Percentiles rank a stretch among this genome's conserved stretches.
These are phyloP conservation scores for Oryza officinalis DNA, from an alignment of 176 grass and related monocot species.

Conservation along the genomic window DNA sequence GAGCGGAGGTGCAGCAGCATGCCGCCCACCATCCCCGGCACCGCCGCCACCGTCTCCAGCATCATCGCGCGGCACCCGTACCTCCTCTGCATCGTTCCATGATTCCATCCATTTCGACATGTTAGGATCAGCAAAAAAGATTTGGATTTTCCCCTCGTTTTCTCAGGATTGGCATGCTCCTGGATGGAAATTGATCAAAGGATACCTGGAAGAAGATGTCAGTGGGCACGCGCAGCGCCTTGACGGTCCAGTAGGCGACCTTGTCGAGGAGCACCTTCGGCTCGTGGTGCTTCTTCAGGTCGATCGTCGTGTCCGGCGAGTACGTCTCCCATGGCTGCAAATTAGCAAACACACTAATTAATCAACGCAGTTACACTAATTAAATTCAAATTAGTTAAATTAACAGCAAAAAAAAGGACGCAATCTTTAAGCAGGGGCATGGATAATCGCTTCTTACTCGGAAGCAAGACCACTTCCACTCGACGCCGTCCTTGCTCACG, in stretches of 20 bases:
- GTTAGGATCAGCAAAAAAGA: not conserved
- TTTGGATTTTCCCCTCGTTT: too few species aligned
- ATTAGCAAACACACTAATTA: constrained; percentile 12
- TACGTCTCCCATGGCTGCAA: constrained; percentile 79
- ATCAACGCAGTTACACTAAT: not conserved
- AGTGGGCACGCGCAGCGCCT: constrained; percentile 65
- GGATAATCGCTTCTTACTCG: constrained; percentile 41
- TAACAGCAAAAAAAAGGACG: not conserved
- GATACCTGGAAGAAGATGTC: constrained; percentile 79
- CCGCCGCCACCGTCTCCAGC: constrained; percentile 56
- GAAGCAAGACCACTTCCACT: constrained; percentile 86
- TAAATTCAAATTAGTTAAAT: not conserved
- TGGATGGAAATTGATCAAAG: not conserved
- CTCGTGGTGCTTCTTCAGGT: constrained; percentile 67
- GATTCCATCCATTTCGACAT: not conserved
- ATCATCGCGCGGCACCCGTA: constrained; percentile 62
- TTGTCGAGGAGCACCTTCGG: constrained; percentile 66
- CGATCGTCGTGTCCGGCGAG: constrained; percentile 59
- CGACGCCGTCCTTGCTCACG: constrained; percentile 63
- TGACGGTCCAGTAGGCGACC: constrained; percentile 71
- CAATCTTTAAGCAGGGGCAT: too few species aligned
- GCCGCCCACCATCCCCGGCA: constrained; percentile 58
- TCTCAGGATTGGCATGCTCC: not conserved
- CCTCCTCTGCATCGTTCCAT: constrained; percentile 49
- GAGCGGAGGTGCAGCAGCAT: constrained; percentile 64